These are phyloP conservation scores for Claviceps cyperi DNA, from an alignment of 2,329 filamentous ascomycete species.

Conservation along the genomic window DNA sequence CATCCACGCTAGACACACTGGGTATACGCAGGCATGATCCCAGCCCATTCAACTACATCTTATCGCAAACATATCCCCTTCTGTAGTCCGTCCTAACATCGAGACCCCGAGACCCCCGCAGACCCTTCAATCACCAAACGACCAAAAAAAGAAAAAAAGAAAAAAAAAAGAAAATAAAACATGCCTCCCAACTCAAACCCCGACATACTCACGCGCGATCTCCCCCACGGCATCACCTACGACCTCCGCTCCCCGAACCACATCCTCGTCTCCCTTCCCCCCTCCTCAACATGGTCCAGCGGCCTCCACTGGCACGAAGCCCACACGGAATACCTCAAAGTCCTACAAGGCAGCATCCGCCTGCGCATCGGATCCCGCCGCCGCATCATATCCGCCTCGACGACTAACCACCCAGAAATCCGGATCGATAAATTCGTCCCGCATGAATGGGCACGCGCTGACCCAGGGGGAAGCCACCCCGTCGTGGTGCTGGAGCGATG, in stretches of 20 bases:
- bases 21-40: no score
- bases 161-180: background rate
- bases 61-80: no score
- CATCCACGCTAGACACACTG: no score
- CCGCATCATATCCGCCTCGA: slow-evolving; percentile 10
- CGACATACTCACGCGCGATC: slow-evolving; percentile 7
- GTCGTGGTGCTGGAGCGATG: slow-evolving; percentile 32
- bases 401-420: slow-evolving; percentile 15
- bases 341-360: slow-evolving; percentile 23
- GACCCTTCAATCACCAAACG: no score
- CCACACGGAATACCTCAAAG: slow-evolving; percentile 30
- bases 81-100: no score
- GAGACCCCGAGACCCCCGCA: no score
- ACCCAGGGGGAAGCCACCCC: slow-evolving; percentile 16
- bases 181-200: background rate
- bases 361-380: slow-evolving; percentile 10
- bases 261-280: slow-evolving; percentile 29
- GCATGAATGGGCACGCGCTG: slow-evolving; percentile 33
- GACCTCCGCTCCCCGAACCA: slow-evolving; percentile 22
- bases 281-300: slow-evolving; percentile 29
- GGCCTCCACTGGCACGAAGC: slow-evolving; percentile 34
- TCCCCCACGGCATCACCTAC: slow-evolving; percentile 12
- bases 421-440: slow-evolving; percentile 21
- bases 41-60: no score
- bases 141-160: background rate